Conservation (phyloP, 2,329 filamentous ascomycete species). For the Colletotrichum musae region DNA sequence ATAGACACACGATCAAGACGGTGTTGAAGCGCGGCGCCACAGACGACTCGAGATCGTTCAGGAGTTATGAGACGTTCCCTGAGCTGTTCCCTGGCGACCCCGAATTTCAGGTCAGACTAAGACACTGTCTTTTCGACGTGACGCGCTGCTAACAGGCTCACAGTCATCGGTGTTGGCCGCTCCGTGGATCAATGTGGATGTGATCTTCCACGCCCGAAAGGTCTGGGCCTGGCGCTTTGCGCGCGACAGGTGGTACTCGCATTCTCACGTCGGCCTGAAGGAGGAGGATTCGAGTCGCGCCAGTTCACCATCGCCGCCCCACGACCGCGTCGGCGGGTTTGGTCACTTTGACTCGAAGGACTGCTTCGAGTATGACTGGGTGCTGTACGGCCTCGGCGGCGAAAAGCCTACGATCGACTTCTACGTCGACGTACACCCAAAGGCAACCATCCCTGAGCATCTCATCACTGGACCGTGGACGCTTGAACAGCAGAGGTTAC, state of each 20-base stretch:
- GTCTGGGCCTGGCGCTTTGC: conserved; percentile 60
- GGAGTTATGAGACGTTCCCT: conserved; percentile 27
- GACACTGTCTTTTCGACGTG: background rate
- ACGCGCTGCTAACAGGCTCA: conserved; percentile 22
- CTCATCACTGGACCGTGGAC: conserved; percentile 61
- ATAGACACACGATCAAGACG: conserved; percentile 24
- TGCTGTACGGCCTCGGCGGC: conserved; percentile 25
- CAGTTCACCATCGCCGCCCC: conserved; percentile 33
- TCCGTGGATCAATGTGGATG: conserved; percentile 60
- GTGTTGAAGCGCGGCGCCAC: conserved; percentile 25
- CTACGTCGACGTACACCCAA: conserved; percentile 55
- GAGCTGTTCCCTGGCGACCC: conserved; percentile 54
- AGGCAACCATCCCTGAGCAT: conserved; percentile 54
- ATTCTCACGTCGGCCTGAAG: conserved; percentile 42
- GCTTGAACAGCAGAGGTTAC: conserved; percentile 54
- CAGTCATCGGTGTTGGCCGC: conserved; percentile 61
- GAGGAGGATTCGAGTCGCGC: conserved; percentile 37
- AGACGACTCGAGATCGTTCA: conserved; percentile 5
- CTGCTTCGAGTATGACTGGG: conserved; percentile 56
- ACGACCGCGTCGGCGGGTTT: conserved; percentile 45
- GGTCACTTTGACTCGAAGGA: conserved; percentile 50
- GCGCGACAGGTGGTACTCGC: conserved; percentile 51
- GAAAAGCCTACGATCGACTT: conserved; percentile 28
- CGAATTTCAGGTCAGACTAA: conserved; percentile 57
- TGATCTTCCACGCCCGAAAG: conserved; percentile 64